Base-by-base conservation (phyloP, 169 alveolate genomes). In the Cyclospora cayetanensis region DNA sequence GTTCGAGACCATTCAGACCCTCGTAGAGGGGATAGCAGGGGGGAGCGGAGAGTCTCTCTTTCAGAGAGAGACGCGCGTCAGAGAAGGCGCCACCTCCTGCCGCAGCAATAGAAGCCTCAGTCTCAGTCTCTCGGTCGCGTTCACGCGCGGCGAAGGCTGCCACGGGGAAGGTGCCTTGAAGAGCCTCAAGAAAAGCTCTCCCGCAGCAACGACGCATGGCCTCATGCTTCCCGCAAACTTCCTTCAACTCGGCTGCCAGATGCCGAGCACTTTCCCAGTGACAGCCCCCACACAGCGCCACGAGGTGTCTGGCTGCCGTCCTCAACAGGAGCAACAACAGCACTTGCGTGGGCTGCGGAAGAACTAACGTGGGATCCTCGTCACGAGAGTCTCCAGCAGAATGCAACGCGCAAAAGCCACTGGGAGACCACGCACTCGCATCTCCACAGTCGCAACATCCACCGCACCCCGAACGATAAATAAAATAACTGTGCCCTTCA, bases 391-490 rank as follows among this genome's bases (percentile, higher is more conserved):
- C 66, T 27, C 42, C 34, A 22, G 63, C 83, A 1, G 70, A 66
- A 22, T 93, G 95, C 29, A 60, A 46, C 7, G 77, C 68, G 37
- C 95, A 93, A 50, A 93, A 93, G 42, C 95, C 95, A 7, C 46
- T 39, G 41, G 74, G 84, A 20, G 55, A 84, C 95, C 94, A 91
- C 25, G 94, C 95, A 31, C 80, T 83, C 43, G 90, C 91, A 52
- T 94, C 95, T 20, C 95, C 95, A 46, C 95, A 94, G 79, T 94
- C 95, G 70, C 95, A 94, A 77, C 95, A 94, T 29, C 95, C 95
- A 9, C 95, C 95, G 70, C 92, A 94, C 25, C 79, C 91, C 29
- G 94, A 91, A 2, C 93, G 91, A 42, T 94, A 94, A 25, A 94
- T 94, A 52, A 91, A 86, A 60, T 91, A 94, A 42, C 90, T 93